Percentiles rank a stretch among this genome's conserved stretches.
Conservation (phyloP, 2,329 filamentous ascomycete species). For the Sporothrix inflata region DNA sequence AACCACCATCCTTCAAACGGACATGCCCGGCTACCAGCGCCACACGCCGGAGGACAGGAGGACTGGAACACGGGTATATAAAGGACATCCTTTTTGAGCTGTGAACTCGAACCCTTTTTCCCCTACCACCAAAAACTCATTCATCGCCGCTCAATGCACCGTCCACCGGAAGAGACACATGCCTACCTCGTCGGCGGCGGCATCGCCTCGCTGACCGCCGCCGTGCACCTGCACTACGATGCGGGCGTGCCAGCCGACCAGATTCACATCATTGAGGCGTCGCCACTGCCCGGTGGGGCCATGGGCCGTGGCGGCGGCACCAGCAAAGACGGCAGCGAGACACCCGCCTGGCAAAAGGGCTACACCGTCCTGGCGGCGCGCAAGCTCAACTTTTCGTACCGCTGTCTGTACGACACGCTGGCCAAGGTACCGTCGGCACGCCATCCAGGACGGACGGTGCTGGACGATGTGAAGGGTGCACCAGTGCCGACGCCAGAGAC, state of each 20-base stretch:
- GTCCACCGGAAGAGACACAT: conserved; percentile 35
- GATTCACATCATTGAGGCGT: conserved; percentile 40
- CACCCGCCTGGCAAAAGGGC: conserved; percentile 34
- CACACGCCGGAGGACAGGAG: conserved; percentile 2
- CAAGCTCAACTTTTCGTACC: conserved; percentile 40
- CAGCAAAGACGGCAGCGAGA: conserved; percentile 9
- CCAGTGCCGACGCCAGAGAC: background rate
- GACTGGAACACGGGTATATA: background rate
- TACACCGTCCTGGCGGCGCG: conserved; percentile 38
- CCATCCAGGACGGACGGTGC: conserved; percentile 34
- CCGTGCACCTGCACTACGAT: conserved; percentile 40
- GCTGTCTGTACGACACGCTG: conserved; percentile 39
- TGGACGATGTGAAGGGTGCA: conserved; percentile 36
- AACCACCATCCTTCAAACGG: background rate
- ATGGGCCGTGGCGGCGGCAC: conserved; percentile 32
- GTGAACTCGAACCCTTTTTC: no score
- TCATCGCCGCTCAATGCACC: background rate
- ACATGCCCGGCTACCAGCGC: background rate
- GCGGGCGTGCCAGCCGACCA: conserved; percentile 38
- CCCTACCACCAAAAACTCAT: no score
- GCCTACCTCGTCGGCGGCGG: conserved; percentile 41
- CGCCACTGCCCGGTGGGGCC: conserved; percentile 34
- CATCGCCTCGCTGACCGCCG: conserved; percentile 40
- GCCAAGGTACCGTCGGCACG: conserved; percentile 36
- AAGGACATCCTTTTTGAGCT: background rate